These are phyloP conservation scores for Neospermospora avenae DNA, from an alignment of 2,329 filamentous ascomycete genomes.

Conservation along the genomic window DNA sequence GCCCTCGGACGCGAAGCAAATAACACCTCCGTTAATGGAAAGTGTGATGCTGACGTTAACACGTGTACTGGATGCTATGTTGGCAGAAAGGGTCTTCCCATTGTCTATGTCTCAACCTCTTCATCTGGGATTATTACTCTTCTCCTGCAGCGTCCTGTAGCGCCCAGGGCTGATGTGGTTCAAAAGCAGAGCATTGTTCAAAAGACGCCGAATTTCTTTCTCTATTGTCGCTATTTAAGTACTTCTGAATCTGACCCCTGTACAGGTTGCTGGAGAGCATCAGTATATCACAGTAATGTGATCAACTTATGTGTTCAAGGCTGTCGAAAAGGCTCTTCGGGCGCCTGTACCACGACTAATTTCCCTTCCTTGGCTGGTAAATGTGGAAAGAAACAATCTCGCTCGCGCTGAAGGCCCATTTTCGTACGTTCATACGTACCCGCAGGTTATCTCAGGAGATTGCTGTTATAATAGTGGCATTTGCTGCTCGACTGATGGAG, in stretches of 20 bases:
- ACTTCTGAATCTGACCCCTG: no score
- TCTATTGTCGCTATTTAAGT: neutral
- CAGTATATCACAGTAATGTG: neutral
- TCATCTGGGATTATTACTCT: no score
- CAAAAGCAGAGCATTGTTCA: neutral
- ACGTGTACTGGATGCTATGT: neutral
- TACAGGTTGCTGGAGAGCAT: neutral
- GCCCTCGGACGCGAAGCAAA: neutral
- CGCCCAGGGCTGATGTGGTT: no score
- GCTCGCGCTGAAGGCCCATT: neutral
- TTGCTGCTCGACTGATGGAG: no score
- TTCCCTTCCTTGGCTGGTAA: neutral
- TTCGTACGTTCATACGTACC: no score
- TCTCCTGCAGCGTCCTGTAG: no score
- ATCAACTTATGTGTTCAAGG: neutral
- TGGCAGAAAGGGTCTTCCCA: neutral
- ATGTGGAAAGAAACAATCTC: neutral
- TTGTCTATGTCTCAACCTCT: no score
- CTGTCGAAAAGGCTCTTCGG: neutral
- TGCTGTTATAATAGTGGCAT: no score
- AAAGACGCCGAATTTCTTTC: neutral
- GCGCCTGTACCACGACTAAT: neutral
- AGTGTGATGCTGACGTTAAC: neutral
- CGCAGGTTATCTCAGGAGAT: no score
- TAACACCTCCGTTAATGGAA: neutral